These are phyloP conservation scores for Thymus quinquecostatus DNA, from an alignment of 257 asterid genomes.

Conservation along the genomic window DNA sequence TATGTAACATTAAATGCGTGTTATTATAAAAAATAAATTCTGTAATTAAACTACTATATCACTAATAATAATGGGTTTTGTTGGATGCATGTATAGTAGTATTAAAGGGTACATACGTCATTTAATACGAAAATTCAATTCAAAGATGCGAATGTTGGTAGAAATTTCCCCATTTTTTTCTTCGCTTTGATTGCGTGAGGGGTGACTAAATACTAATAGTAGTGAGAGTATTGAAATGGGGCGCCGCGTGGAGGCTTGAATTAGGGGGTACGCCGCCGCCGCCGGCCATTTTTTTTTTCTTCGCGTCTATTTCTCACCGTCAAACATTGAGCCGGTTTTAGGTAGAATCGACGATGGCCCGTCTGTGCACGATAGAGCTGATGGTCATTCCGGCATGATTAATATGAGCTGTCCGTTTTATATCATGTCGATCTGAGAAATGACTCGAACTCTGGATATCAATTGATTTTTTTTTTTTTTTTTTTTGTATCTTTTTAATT, in stretches of 20 bases:
- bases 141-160: slow-evolving; percentile 5
- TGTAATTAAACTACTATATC: background rate
- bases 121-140: background rate
- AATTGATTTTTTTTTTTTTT: too few relatives aligned
- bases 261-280: slow-evolving; percentile 46
- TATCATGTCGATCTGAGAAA: too few relatives aligned
- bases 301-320: slow-evolving; percentile 30
- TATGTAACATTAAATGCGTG: background rate
- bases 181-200: background rate
- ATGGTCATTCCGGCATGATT: too few relatives aligned
- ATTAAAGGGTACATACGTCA: background rate
- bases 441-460: too few relatives aligned
- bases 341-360: too few relatives aligned
- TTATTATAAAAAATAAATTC: background rate
- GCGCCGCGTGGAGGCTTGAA: slow-evolving; percentile 34
- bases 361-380: too few relatives aligned
- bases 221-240: background rate
- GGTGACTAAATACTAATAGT: background rate
- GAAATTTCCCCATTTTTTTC: background rate
- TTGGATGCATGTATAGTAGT: background rate
- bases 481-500: too few relatives aligned
- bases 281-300: slow-evolving; percentile 42
- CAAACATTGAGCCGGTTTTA: background rate
- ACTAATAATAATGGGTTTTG: background rate
- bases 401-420: too few relatives aligned